phyloP scores from a whole-genome alignment of 345 rosid genomes.

The Hibiscus tridactylites region DNA sequence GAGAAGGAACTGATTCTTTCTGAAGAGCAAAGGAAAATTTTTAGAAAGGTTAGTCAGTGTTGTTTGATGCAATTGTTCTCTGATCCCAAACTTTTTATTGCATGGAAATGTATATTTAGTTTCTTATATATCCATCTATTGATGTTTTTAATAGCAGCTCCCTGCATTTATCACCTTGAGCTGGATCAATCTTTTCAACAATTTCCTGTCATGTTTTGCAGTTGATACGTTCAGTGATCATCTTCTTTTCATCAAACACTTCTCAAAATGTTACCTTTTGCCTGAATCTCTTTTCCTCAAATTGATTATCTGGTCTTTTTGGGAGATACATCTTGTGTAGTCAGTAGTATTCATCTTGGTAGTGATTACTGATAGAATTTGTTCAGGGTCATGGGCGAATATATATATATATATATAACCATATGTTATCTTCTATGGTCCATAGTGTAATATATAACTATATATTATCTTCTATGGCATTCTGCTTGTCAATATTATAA shows the following conservation, averaged over 20 bases:
- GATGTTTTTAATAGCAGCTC: constrained; percentile 2
- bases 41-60: constrained; percentile 56
- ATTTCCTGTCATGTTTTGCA: neutral
- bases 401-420: too few relatives aligned
- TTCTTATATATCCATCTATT: constrained; percentile 13
- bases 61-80: neutral
- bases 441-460: neutral
- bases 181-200: neutral
- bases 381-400: neutral
- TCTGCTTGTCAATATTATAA: neutral
- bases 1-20: constrained; percentile 71
- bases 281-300: neutral
- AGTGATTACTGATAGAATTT: constrained; percentile 1
- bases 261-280: neutral
- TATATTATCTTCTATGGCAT: neutral
- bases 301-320: neutral
- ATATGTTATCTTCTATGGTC: neutral
- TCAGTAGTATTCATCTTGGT: neutral
- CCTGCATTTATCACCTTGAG: neutral
- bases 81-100: neutral
- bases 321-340: neutral
- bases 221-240: neutral
- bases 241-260: neutral
- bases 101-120: neutral
- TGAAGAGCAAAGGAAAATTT: constrained; percentile 68